Percentiles rank a stretch among this genome's conserved stretches.
Evolutionary conservation across 495 filamentous ascomycete genomes (phyloP).

Genomic region (Cercophora samala): DNA sequence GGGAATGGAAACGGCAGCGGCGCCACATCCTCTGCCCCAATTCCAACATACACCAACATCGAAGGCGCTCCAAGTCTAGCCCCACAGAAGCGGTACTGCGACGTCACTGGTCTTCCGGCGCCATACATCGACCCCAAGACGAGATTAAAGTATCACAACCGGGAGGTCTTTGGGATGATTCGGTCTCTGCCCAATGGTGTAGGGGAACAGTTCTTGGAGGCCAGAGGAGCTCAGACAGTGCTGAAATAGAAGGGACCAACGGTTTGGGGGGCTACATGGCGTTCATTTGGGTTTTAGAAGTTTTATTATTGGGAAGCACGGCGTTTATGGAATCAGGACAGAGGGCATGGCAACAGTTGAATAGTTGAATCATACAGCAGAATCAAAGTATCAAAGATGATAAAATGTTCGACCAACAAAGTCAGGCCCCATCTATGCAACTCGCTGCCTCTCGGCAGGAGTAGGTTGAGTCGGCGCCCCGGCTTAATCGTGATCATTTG

Average conservation of each 20-base stretch:
- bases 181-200: slow-evolving; percentile 71
- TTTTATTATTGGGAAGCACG: slow-evolving; percentile 1
- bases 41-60: slow-evolving; percentile 84
- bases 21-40: slow-evolving; percentile 50
- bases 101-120: slow-evolving; percentile 85
- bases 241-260: slow-evolving; percentile 55
- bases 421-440: slow-evolving; percentile 88
- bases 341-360: slow-evolving; percentile 3
- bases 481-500: slow-evolving; percentile 87
- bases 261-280: not conserved
- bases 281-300: too few relatives aligned
- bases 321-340: not conserved
- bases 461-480: slow-evolving; percentile 65
- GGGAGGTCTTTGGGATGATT: slow-evolving; percentile 81
- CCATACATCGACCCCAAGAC: slow-evolving; percentile 94
- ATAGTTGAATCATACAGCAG: not conserved
- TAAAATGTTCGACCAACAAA: slow-evolving; percentile 71
- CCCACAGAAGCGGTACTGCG: slow-evolving; percentile 81
- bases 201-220: slow-evolving; percentile 82
- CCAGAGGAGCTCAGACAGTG: slow-evolving; percentile 86
- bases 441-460: slow-evolving; percentile 73
- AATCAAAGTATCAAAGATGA: slow-evolving; percentile 6
- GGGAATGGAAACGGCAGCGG: slow-evolving; percentile 24
- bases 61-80: slow-evolving; percentile 83
- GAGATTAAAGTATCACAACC: slow-evolving; percentile 80